These are phyloP conservation scores for Umbelopsis isabellina DNA, from an alignment of 192 early-diverging fungal species.

Conservation along the genomic window DNA sequence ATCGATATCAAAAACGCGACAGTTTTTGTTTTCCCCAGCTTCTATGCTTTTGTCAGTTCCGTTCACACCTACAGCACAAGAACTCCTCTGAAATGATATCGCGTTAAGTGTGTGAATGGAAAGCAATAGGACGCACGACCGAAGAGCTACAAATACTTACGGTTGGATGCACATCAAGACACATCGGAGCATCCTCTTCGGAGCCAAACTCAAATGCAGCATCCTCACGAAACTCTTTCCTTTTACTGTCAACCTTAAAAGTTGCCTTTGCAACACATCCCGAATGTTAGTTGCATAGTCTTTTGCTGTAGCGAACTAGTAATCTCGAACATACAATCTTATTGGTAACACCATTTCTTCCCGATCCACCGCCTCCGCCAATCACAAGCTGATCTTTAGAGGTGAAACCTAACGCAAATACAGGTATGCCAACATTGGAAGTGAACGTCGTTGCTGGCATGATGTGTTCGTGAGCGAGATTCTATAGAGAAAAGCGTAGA, in stretches of 20 bases:
- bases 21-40: constrained; percentile 77
- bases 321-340: constrained; percentile 66
- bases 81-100: constrained; percentile 50
- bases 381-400: constrained; percentile 62
- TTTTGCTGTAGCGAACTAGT: not conserved
- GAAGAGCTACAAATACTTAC: constrained; percentile 43
- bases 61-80: constrained; percentile 77
- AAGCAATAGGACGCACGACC: not conserved
- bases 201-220: constrained; percentile 32
- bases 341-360: constrained; percentile 84
- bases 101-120: not conserved
- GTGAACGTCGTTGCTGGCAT: constrained; percentile 42
- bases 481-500: not conserved
- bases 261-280: constrained; percentile 42
- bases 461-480: not conserved
- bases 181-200: constrained; percentile 86
- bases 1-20: constrained; percentile 70
- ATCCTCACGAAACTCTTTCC: constrained; percentile 39
- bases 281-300: not conserved
- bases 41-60: constrained; percentile 58
- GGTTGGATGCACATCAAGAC: constrained; percentile 77
- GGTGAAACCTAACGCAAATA: constrained; percentile 64
- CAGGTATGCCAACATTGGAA: constrained; percentile 59
- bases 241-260: constrained; percentile 51
- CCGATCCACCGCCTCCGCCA: constrained; percentile 87